A percentile compares a stretch with the other conserved stretches of the same genome.
Conservation (phyloP, 305 asterid species). For the Stenogyne calaminthoides region DNA sequence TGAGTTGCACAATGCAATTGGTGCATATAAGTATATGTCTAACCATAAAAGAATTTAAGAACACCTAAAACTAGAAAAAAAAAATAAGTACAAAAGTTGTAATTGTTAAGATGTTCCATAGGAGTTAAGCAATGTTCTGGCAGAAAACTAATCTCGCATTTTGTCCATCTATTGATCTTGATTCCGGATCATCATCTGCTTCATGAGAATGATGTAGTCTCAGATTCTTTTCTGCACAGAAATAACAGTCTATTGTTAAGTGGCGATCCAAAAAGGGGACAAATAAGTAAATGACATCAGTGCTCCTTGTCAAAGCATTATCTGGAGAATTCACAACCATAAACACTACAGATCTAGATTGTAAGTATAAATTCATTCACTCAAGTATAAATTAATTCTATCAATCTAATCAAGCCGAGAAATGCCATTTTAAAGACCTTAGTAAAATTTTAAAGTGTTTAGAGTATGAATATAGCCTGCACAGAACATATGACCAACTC, state of each 20-base stretch:
- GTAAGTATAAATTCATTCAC: not conserved
- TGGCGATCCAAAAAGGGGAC: conserved; percentile 12
- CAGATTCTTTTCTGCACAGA: conserved; percentile 48
- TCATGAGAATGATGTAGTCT: conserved; percentile 42
- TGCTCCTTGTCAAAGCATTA: conserved; percentile 16
- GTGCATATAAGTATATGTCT: too few species aligned
- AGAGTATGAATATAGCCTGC: not conserved
- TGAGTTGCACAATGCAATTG: too few species aligned
- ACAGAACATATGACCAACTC: not conserved
- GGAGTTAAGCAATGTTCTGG: conserved; percentile 10
- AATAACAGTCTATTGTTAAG: conserved; percentile 13
- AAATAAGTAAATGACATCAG: conserved; percentile 18
- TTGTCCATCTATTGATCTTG: conserved; percentile 38
- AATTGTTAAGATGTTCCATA: conserved; percentile 12
- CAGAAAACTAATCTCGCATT: conserved; percentile 52
- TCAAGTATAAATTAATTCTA: too few species aligned
- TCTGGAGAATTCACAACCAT: not conserved
- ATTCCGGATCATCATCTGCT: conserved; percentile 40
- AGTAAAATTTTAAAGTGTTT: not conserved
- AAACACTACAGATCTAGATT: conserved; percentile 6
- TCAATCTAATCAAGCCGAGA: not conserved
- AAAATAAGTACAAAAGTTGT: too few species aligned
- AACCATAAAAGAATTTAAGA: too few species aligned
- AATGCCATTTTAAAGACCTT: not conserved
- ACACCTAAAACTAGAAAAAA: too few species aligned